These are phyloP conservation scores for Astraeus odoratus DNA, from an alignment of 768 basidiomycete species.

Conservation along the genomic window DNA sequence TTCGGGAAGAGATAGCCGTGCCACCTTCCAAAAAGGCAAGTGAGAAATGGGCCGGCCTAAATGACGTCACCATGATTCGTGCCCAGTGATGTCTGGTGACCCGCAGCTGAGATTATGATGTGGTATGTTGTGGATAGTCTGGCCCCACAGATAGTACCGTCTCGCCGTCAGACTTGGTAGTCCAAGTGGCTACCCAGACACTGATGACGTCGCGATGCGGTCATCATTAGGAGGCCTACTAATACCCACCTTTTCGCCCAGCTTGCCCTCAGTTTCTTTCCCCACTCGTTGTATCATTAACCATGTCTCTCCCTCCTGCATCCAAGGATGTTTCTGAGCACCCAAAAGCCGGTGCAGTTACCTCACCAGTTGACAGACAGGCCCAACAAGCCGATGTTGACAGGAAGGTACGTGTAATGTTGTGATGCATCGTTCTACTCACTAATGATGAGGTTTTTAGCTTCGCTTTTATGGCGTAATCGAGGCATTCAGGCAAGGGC, in stretches of 20 bases:
- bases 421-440: neutral
- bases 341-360: slow-evolving; percentile 54
- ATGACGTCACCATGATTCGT: no score
- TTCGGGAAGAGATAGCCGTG: no score
- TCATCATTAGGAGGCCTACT: slow-evolving; percentile 4
- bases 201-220: slow-evolving; percentile 10
- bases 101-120: no score
- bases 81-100: no score
- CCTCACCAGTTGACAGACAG: slow-evolving; percentile 54
- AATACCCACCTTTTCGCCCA: neutral
- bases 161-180: no score
- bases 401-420: slow-evolving; percentile 46
- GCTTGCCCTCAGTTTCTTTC: neutral
- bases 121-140: no score
- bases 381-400: slow-evolving; percentile 69
- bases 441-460: slow-evolving; percentile 21
- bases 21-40: no score
- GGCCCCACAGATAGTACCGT: no score
- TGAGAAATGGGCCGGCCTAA: no score
- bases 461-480: slow-evolving; percentile 77
- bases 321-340: slow-evolving; percentile 53
- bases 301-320: slow-evolving; percentile 64
- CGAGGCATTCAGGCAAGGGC: slow-evolving; percentile 72
- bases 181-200: no score
- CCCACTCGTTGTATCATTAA: slow-evolving; percentile 1